These are phyloP conservation scores for Tuctoria greenei DNA, from an alignment of 176 grass and related monocot genomes.

Conservation along the genomic window DNA sequence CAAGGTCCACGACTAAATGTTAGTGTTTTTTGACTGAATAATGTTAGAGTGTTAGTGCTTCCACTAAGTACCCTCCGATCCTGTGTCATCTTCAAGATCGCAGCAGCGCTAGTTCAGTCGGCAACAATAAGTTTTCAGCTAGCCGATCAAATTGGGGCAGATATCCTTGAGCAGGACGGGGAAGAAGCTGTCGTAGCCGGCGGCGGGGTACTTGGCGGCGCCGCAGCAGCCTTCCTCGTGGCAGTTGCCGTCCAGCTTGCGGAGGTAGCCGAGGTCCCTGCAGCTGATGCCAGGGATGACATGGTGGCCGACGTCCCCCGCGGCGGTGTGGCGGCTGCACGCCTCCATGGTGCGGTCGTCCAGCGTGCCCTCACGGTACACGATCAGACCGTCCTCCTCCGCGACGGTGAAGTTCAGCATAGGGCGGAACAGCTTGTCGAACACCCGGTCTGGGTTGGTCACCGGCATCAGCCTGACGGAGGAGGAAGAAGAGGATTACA, in stretches of 20 bases:
- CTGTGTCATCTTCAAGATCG: background rate
- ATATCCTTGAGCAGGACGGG: constrained; percentile 61
- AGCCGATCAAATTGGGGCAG: constrained; percentile 32
- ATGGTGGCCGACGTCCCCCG: constrained; percentile 25
- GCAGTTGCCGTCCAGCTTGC: constrained; percentile 53
- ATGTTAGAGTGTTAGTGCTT: too few species aligned
- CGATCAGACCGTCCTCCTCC: constrained; percentile 72
- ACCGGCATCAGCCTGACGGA: constrained; percentile 51
- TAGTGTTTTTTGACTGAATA: too few species aligned
- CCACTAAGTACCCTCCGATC: too few species aligned
- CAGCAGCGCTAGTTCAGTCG: background rate
- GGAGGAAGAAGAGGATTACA: background rate
- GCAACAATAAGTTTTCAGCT: background rate
- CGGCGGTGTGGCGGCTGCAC: constrained; percentile 37
- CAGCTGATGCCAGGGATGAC: constrained; percentile 47
- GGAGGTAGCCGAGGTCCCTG: constrained; percentile 47
- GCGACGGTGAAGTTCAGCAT: constrained; percentile 69
- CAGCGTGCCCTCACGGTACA: constrained; percentile 82
- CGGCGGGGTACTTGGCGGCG: background rate
- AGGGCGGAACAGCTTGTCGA: constrained; percentile 72
- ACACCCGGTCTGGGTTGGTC: constrained; percentile 50
- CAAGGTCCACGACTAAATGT: constrained; percentile 35
- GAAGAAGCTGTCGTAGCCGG: background rate
- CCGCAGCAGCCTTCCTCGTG: constrained; percentile 27
- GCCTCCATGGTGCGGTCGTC: constrained; percentile 53